phyloP scores from a whole-genome alignment of 2,329 filamentous ascomycete genomes.

The Ophiostoma pallidulum region DNA sequence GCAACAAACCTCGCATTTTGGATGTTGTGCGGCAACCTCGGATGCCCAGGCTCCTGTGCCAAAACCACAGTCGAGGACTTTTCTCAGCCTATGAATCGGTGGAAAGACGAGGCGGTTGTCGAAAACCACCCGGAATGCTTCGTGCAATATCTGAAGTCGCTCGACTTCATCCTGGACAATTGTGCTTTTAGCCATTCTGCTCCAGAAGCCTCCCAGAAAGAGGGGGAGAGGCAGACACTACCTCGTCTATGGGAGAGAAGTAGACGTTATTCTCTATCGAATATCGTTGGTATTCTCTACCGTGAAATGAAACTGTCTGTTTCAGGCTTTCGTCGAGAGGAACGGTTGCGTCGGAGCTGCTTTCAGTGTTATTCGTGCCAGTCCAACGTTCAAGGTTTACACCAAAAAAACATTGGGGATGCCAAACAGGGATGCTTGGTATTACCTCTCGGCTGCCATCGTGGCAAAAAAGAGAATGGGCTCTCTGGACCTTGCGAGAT shows the following conservation, averaged over 20 bases:
- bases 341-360: slow-evolving; percentile 38
- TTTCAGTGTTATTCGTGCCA: slow-evolving; percentile 13
- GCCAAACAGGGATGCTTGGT: background rate
- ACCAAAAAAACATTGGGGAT: background rate
- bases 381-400: background rate
- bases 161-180: slow-evolving; percentile 54
- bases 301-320: slow-evolving; percentile 50
- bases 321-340: slow-evolving; percentile 49
- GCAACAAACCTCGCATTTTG: slow-evolving; percentile 48
- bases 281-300: slow-evolving; percentile 58
- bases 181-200: background rate
- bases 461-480: background rate
- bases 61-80: slow-evolving; percentile 63
- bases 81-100: slow-evolving; percentile 46
- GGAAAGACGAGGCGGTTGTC: slow-evolving; percentile 61
- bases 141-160: slow-evolving; percentile 54
- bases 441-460: slow-evolving; percentile 14
- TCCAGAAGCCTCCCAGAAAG: too few relatives aligned
- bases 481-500: background rate
- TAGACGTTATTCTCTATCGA: slow-evolving; percentile 56
- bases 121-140: slow-evolving; percentile 53
- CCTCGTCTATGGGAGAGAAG: slow-evolving; percentile 63
- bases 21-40: slow-evolving; percentile 56
- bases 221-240: slow-evolving; percentile 27
- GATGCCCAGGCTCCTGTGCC: slow-evolving; percentile 63